Conservation (phyloP, 805 yeast species). For the Priceomyces medius region DNA sequence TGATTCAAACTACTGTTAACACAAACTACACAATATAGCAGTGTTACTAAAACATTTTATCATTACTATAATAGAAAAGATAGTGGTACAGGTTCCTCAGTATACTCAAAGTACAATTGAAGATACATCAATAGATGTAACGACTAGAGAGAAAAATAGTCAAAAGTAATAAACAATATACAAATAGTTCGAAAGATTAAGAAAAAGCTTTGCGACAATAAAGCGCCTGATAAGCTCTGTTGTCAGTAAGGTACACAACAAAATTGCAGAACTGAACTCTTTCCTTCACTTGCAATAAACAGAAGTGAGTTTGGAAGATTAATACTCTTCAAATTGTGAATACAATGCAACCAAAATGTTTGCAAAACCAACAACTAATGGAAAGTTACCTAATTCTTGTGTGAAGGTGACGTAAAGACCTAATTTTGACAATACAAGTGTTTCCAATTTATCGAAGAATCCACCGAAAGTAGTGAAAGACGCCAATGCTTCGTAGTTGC, state of each 20-base stretch:
- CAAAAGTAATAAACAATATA: conserved; percentile 6
- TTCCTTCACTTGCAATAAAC: neutral
- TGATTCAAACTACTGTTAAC: too few relatives aligned
- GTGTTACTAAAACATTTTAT: neutral
- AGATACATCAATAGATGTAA: neutral
- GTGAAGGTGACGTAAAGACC: conserved; percentile 38
- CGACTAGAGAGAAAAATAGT: neutral
- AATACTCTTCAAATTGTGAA: conserved; percentile 49
- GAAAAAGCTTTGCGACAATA: neutral
- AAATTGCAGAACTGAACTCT: conserved; percentile 1
- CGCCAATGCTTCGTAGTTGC: conserved; percentile 30
- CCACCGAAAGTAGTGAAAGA: conserved; percentile 25
- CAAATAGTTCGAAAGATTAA: neutral
- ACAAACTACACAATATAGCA: too few relatives aligned
- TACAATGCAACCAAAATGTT: conserved; percentile 49
- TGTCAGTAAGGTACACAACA: neutral
- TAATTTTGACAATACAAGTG: conserved; percentile 34
- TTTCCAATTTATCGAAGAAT: conserved; percentile 25
- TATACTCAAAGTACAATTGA: neutral
- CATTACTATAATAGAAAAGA: neutral
- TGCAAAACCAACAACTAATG: conserved; percentile 46
- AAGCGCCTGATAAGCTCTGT: neutral
- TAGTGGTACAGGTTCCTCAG: neutral
- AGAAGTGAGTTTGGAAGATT: conserved; percentile 5
- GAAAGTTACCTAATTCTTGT: conserved; percentile 44